Evolutionary conservation across 1,284 basidiomycete genomes (phyloP).

Genomic region (Microbotryum saponariae): DNA sequence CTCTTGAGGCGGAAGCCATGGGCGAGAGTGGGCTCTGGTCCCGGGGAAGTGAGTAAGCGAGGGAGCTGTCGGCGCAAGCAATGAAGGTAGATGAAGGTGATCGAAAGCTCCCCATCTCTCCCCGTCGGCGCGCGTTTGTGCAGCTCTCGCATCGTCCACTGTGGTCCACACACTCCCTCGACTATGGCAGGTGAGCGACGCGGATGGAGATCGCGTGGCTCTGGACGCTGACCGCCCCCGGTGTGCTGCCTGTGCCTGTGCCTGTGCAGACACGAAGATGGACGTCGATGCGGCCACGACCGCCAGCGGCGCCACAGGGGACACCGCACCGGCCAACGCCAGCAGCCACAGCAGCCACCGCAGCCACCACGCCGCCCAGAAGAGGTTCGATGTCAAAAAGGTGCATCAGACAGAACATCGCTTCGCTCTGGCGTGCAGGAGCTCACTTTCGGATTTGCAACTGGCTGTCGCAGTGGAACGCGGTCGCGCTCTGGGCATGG

Average conservation of each 20-base stretch:
- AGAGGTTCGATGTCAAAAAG: slow-evolving; percentile 92
- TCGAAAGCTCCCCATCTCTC: no score
- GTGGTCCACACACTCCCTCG: background rate
- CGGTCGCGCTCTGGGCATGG: slow-evolving; percentile 93
- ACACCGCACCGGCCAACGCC: slow-evolving; percentile 46
- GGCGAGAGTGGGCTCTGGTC: no score
- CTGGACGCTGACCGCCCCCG: background rate
- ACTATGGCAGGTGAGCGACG: slow-evolving; percentile 17
- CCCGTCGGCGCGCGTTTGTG: no score
- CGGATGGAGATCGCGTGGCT: background rate
- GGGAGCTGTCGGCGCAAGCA: no score
- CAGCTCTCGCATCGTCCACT: background rate
- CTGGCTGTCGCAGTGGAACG: slow-evolving; percentile 67
- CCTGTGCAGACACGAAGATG: slow-evolving; percentile 54
- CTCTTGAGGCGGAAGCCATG: no score
- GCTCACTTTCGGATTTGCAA: slow-evolving; percentile 9
- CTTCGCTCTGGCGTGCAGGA: slow-evolving; percentile 8
- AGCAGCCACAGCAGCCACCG: no score
- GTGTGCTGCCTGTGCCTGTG: background rate
- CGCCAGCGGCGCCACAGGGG: slow-evolving; percentile 47
- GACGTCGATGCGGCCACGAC: slow-evolving; percentile 59
- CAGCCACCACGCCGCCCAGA: slow-evolving; percentile 43
- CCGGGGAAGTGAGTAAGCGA: no score
- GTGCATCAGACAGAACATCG: slow-evolving; percentile 44
- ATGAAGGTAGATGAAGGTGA: no score